Base-by-base conservation (phyloP, 2,329 filamentous ascomycete species). In the Cephalotrichum gorgonifer region DNA sequence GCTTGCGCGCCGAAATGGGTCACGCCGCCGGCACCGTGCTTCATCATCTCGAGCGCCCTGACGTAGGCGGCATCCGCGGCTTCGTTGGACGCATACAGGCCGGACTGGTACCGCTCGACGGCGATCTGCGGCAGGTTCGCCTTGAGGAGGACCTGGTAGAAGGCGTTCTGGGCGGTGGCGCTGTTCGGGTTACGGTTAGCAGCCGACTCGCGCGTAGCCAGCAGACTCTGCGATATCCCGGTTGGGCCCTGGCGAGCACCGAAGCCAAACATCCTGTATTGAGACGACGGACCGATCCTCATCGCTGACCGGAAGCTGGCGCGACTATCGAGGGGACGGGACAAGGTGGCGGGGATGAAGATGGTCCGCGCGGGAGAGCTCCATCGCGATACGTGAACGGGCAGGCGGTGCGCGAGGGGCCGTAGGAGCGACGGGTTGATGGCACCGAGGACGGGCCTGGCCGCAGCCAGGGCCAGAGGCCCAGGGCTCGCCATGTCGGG, bases 101-200 rank as follows among this genome's bases (percentile, higher is more conserved):
- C 86, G 15, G 85, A 89, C 62, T 89, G 83, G 65, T 95, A 93
- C 59, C 93, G 78, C 66, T 97, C 89, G 52, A 96, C 78, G 50
- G 98, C 73, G 54, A 98, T 95, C 47, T 89, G 85, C 17, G 91
- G 88, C 86, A 96, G 90, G 60, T 94, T 93, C 47, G 91, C 89
- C 62, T 86, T 86, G 49, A 96, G 75, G 14, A 98, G 78, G 43
- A 90, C 84, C 62, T 91, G 85, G 63, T 98, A 98, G 64, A 98
- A 96, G 15, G 87, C 85, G 63, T 91, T 93, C 64, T 98, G 93
- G 20, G 89, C 83, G 41, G 85, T 86, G 26, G 89, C 85, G 64
- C 88, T 97, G 52, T 74, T 78, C 2, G 93, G 88, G 59, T 95
- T 95, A 65, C 88, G 86, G 68, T 97, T 98, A 33, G 93, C 94